These are phyloP conservation scores for Neurospora sp. DNA, from an alignment of 495 filamentous ascomycete species.

Conservation along the genomic window DNA sequence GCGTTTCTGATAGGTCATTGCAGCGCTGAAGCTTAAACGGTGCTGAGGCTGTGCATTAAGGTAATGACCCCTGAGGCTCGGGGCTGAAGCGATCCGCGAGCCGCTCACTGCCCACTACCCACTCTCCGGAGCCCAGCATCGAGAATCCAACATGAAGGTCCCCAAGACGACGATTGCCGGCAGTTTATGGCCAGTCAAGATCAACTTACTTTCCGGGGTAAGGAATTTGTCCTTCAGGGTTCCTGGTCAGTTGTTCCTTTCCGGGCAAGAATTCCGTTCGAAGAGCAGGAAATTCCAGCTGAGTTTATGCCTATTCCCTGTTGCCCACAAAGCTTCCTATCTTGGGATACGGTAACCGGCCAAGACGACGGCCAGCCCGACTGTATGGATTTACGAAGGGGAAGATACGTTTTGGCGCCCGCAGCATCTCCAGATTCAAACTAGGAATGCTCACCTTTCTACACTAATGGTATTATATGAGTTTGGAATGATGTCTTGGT, in stretches of 20 bases:
- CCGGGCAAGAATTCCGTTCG: not conserved
- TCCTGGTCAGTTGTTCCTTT: not conserved
- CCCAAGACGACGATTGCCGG: not conserved
- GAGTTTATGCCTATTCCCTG: not conserved
- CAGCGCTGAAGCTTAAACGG: constrained; percentile 6
- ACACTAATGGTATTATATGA: not conserved
- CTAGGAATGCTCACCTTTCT: not conserved
- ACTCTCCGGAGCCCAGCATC: not conserved
- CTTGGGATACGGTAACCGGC: not conserved
- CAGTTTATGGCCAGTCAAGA: not conserved
- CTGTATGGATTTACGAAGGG: not conserved
- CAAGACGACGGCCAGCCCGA: not conserved
- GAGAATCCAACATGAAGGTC: not conserved
- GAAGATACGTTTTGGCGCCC: not conserved
- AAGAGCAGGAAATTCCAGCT: not conserved
- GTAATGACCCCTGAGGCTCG: not conserved
- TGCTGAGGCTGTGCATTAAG: constrained; percentile 17
- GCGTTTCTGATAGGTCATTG: constrained; percentile 9
- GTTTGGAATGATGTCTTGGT: not conserved
- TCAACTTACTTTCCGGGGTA: not conserved
- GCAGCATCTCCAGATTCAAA: not conserved
- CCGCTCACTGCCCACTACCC: not conserved
- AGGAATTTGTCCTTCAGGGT: not conserved
- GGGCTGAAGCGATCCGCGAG: not conserved
- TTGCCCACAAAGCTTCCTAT: not conserved